These are phyloP conservation scores for Magnolia kwangsiensis DNA, from an alignment of 164 flowering plant species.

Conservation along the genomic window DNA sequence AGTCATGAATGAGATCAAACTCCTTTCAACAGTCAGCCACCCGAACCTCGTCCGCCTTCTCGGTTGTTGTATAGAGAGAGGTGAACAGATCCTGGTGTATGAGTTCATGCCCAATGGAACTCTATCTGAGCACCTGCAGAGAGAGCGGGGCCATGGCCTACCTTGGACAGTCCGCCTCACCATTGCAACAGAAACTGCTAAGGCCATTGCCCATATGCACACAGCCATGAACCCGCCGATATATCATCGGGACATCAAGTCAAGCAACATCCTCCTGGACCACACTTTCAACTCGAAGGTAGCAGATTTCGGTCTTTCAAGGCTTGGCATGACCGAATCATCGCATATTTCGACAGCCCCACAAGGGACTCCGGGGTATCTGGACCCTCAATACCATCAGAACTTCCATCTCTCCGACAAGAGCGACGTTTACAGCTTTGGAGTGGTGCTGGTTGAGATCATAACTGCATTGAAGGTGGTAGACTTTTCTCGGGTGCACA, in stretches of 20 bases:
- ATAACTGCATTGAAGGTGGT: slow-evolving; percentile 70
- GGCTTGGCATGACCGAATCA: slow-evolving; percentile 50
- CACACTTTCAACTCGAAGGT: slow-evolving; percentile 62
- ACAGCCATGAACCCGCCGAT: slow-evolving; percentile 74
- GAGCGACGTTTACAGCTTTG: slow-evolving; percentile 95
- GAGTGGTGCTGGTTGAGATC: slow-evolving; percentile 87
- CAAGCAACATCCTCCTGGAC: slow-evolving; percentile 85
- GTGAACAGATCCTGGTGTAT: slow-evolving; percentile 76
- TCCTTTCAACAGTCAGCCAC: slow-evolving; percentile 75
- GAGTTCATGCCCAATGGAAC: slow-evolving; percentile 97
- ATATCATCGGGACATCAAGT: slow-evolving; percentile 83
- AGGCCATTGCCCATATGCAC: slow-evolving; percentile 77
- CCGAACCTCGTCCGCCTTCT: slow-evolving; percentile 77
- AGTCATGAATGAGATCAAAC: slow-evolving; percentile 80
- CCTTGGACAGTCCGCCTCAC: slow-evolving; percentile 68
- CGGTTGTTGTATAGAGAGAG: slow-evolving; percentile 72
- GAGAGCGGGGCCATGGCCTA: slow-evolving; percentile 55
- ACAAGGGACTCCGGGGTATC: slow-evolving; percentile 95
- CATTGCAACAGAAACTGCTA: slow-evolving; percentile 80
- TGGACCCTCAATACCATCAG: slow-evolving; percentile 93
- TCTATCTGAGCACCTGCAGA: slow-evolving; percentile 66
- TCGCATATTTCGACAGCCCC: slow-evolving; percentile 93
- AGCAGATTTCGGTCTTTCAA: slow-evolving; percentile 91
- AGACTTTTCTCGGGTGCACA: slow-evolving; percentile 56
- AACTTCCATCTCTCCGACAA: slow-evolving; percentile 75